Conservation (phyloP, 805 yeast genomes). For the Sungouiozyma intestinalis region DNA sequence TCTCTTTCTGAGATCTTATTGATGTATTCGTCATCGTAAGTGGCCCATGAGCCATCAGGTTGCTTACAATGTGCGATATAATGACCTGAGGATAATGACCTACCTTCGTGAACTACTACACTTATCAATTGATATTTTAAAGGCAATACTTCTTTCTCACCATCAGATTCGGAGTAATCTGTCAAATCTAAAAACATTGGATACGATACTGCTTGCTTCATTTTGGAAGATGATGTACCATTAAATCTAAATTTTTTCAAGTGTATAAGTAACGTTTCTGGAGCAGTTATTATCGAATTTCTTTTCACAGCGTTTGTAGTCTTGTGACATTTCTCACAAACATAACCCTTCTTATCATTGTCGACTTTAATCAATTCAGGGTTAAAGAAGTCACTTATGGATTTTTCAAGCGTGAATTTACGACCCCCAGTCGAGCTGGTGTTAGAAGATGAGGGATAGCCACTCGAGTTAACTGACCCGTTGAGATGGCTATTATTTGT, state of each 20-base stretch:
- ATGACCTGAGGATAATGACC: conserved; percentile 88
- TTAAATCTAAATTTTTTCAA: conserved; percentile 85
- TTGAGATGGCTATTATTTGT: not conserved
- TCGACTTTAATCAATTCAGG: conserved; percentile 69
- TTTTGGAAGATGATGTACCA: conserved; percentile 68
- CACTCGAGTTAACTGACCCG: not conserved
- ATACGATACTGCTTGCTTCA: conserved; percentile 77
- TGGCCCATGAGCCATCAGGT: conserved; percentile 87
- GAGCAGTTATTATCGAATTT: conserved; percentile 66
- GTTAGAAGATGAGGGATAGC: not conserved
- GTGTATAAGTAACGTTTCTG: conserved; percentile 81
- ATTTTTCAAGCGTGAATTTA: conserved; percentile 58
- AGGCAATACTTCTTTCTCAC: conserved; percentile 26
- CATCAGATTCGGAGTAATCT: conserved; percentile 38
- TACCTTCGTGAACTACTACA: conserved; percentile 89
- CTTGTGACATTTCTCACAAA: conserved; percentile 76
- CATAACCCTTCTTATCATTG: conserved; percentile 66
- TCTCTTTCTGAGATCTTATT: conserved; percentile 60
- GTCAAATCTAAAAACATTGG: conserved; percentile 68
- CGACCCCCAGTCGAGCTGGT: conserved; percentile 11
- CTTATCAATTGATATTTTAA: conserved; percentile 62
- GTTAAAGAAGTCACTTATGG: conserved; percentile 72
- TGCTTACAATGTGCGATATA: conserved; percentile 85
- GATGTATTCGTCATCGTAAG: conserved; percentile 88
- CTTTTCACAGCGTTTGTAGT: conserved; percentile 70